Base-by-base conservation (phyloP, 2,329 filamentous ascomycete genomes). In the Hypoxylon sp. region DNA sequence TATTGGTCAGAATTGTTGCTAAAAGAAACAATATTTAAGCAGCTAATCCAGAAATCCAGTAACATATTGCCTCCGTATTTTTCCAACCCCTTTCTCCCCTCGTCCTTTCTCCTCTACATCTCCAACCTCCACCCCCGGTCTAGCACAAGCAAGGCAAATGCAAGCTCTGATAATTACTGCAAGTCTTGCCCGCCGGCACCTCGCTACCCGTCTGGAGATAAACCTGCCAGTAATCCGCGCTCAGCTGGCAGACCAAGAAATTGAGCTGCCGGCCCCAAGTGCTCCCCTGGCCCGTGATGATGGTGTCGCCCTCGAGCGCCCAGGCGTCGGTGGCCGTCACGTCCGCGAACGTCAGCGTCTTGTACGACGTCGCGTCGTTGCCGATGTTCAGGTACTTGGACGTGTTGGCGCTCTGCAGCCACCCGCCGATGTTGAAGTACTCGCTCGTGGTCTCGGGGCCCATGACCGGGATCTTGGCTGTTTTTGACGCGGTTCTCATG, bases 81-180 rank as follows among this genome's bases (percentile, higher is more conserved):
- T 9, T 23, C 9, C 17, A 1, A 46, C 41, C 43, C 45, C 45
- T 21, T 48, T 25, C 13, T 14, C 23, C 21, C 28, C 14, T 17
- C 48, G 34, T 23, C 28, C 11, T 32, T n/a, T n/a, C 11, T 17
- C 46, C 25, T 19, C 30, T 17, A 5, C 30, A 19, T 36, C 34
- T 5, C 14, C 30, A 32, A 14, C 36, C 13, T 23, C 17, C 34
- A 10, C 6, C 34, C 32, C 13, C n/a, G 28, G n/a, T 25, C 50
- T 60, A 83, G 10, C 28, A 86, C 38, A 86, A 71, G 68, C 84
- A 86, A 32, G 84, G 85, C 72, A 86, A 74, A 76, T 87, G 85
- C 60, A 87, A 78, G 28, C 83, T 85, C 79, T 86, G 84, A 64
- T 83, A 86, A 73, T 86, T 86, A 69, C 82, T 86, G 71, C 85